These are phyloP conservation scores for Talaromyces stipitatus DNA, from an alignment of 495 filamentous ascomycete genomes.

Conservation along the genomic window DNA sequence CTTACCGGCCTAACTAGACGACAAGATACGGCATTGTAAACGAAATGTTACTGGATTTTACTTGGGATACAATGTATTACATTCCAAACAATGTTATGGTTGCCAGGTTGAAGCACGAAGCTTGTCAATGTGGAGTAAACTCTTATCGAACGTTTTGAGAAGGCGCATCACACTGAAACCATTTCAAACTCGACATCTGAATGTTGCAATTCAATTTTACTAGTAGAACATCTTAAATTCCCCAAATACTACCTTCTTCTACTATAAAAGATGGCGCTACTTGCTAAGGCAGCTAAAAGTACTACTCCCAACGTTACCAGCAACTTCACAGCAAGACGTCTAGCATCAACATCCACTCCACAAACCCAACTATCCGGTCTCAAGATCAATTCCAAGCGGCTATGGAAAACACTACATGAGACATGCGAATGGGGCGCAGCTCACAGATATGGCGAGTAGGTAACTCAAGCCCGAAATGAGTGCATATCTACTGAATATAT, in stretches of 20 bases:
- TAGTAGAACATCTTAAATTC: background rate
- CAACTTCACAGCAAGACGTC: background rate
- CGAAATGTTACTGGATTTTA: too few relatives aligned
- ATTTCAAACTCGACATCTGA: background rate
- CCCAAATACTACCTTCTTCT: background rate
- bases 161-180: background rate
- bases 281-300: background rate
- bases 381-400: constrained; percentile 49
- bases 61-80: too few relatives aligned
- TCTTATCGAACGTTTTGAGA: background rate
- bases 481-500: background rate
- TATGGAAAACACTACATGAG: constrained; percentile 55
- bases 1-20: too few relatives aligned
- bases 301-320: background rate
- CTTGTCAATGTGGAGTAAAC: background rate
- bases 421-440: constrained; percentile 63
- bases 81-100: too few relatives aligned
- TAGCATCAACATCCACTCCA: background rate
- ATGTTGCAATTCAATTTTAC: background rate
- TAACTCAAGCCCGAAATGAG: constrained; percentile 7
- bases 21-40: too few relatives aligned
- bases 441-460: constrained; percentile 58
- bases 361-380: constrained; percentile 31
- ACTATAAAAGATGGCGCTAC: background rate
- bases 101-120: too few relatives aligned